Evolutionary conservation across 768 basidiomycete genomes (phyloP).

Genomic region (Mycena pura): DNA sequence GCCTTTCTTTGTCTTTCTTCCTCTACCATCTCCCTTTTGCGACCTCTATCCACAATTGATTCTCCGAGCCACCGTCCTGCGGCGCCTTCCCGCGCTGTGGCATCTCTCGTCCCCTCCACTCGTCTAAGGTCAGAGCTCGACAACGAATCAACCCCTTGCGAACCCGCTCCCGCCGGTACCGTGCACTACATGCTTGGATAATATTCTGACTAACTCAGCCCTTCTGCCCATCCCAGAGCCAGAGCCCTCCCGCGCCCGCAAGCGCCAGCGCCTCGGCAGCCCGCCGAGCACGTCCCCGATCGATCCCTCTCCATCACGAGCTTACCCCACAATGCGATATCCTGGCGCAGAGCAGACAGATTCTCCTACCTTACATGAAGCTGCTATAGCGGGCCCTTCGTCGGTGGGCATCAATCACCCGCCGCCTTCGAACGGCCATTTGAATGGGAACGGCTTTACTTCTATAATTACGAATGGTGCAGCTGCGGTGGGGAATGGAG

Average conservation of each 20-base stretch:
- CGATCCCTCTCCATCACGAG: conserved; percentile 38
- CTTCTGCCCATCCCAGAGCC: conserved; percentile 42
- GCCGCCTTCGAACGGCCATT: conserved; percentile 45
- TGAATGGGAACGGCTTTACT: conserved; percentile 52
- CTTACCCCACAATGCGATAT: conserved; percentile 55
- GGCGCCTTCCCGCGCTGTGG: conserved; percentile 60
- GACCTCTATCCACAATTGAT: conserved; percentile 56
- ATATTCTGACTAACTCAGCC: conserved; percentile 14
- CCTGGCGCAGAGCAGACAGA: conserved; percentile 57
- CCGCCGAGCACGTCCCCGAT: conserved; percentile 42
- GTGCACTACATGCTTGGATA: conserved; percentile 16
- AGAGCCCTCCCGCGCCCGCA: conserved; percentile 65
- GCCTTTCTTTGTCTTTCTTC: conserved; percentile 24
- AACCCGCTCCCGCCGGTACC: conserved; percentile 44
- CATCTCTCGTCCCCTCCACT: conserved; percentile 62
- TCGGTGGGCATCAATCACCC: conserved; percentile 46
- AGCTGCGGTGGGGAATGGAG: conserved; percentile 53
- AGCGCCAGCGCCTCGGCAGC: conserved; percentile 71
- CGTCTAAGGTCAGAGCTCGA: conserved; percentile 31
- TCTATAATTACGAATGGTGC: conserved; percentile 46
- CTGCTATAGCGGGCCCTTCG: conserved; percentile 64
- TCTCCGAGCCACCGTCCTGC: conserved; percentile 61
- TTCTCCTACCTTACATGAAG: conserved; percentile 52
- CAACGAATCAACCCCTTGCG: conserved; percentile 32
- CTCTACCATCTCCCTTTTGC: conserved; percentile 20